These are phyloP conservation scores for Trichoderma oligosporum DNA, from an alignment of 2,329 filamentous ascomycete genomes.

Conservation along the genomic window DNA sequence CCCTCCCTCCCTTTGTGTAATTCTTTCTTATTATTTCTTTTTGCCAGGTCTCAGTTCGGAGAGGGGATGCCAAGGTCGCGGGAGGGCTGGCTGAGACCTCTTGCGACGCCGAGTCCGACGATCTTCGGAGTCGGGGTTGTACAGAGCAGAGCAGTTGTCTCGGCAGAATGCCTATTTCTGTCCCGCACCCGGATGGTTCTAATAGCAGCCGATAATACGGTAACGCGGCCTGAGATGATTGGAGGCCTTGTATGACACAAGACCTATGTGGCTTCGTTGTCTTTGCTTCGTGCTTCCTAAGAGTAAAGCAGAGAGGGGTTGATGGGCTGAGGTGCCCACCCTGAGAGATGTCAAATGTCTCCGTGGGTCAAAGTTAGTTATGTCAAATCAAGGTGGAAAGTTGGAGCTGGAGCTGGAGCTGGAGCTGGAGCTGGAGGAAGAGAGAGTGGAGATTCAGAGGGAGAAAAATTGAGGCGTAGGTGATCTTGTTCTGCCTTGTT, in stretches of 20 bases:
- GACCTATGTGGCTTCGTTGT: slow-evolving; percentile 9
- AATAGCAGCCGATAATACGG: not conserved
- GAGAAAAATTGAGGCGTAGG: not conserved
- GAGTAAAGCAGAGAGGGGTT: not conserved
- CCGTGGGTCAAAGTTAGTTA: too few species aligned
- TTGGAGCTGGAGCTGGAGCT: not conserved
- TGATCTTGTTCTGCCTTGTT: not conserved
- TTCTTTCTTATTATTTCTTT: not conserved
- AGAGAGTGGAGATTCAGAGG: too few species aligned
- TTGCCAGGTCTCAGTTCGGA: not conserved
- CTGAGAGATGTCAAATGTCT: not conserved
- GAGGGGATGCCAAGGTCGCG: too few species aligned
- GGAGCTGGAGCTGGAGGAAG: not conserved
- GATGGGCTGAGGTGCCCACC: not conserved
- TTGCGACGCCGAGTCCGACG: slow-evolving; percentile 12
- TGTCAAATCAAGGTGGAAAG: not conserved
- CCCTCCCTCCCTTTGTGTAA: not conserved
- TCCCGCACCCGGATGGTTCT: not conserved
- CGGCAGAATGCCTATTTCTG: slow-evolving; percentile 22
- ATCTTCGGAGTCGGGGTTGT: slow-evolving; percentile 16
- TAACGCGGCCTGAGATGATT: not conserved
- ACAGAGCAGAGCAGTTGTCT: slow-evolving; percentile 23
- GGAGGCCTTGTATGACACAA: not conserved
- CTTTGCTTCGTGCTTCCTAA: not conserved
- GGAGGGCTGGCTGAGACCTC: not conserved